Conservation (phyloP, 345 rosid species). For the Camelina hispida region DNA sequence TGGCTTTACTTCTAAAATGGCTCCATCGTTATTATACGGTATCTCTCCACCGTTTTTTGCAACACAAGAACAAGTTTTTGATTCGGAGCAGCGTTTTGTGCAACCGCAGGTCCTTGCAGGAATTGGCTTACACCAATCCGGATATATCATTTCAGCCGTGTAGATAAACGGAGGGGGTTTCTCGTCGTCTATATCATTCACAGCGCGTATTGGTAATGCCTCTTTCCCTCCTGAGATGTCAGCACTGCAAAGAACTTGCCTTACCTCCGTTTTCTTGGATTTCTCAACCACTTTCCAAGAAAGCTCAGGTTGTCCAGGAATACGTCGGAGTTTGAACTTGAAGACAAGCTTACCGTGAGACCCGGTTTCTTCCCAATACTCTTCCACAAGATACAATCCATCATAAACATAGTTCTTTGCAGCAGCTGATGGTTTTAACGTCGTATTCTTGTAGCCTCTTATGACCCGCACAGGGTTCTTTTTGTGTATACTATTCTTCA, state of each 20-base stretch:
- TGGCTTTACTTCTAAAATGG: conserved; percentile 62
- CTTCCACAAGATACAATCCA: conserved; percentile 74
- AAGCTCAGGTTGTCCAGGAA: conserved; percentile 76
- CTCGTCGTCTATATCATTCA: conserved; percentile 67
- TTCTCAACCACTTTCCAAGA: conserved; percentile 70
- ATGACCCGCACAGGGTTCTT: conserved; percentile 77
- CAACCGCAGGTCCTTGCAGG: conserved; percentile 68
- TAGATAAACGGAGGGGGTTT: conserved; percentile 66
- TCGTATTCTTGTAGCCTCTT: conserved; percentile 55
- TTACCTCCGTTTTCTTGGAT: conserved; percentile 46
- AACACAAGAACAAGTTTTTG: conserved; percentile 57
- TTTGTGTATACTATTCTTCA: conserved; percentile 55
- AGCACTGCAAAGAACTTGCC: conserved; percentile 59
- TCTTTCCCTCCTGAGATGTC: conserved; percentile 76
- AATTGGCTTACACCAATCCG: conserved; percentile 50
- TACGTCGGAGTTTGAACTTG: conserved; percentile 64
- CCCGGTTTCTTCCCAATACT: conserved; percentile 60
- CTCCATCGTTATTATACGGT: conserved; percentile 73
- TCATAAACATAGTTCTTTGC: conserved; percentile 66
- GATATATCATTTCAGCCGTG: conserved; percentile 56
- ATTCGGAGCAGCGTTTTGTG: conserved; percentile 55
- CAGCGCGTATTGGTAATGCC: conserved; percentile 63
- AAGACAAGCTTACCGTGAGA: conserved; percentile 69
- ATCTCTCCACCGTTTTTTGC: conserved; percentile 67
- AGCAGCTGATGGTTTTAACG: conserved; percentile 40